Percentiles rank a stretch among this genome's conserved stretches.
phyloP scores from a whole-genome alignment of 2,329 filamentous ascomycete genomes.

The Aspergillus texensis region DNA sequence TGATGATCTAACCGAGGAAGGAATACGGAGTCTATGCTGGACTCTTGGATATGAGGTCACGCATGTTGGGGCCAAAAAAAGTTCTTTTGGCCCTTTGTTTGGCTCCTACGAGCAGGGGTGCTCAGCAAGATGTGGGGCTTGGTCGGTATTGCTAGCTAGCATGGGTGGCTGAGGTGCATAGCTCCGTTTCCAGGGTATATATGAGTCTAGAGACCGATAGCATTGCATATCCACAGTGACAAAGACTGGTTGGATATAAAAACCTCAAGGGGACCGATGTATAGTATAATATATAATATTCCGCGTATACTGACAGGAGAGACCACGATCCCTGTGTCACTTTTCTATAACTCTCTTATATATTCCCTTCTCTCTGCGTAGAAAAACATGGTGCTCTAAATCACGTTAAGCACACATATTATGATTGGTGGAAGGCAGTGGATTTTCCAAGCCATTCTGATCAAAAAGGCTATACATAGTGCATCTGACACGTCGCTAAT shows the following conservation, averaged over 20 bases:
- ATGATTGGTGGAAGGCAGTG: background rate
- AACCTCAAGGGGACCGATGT: constrained; percentile 17
- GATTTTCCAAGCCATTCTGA: background rate
- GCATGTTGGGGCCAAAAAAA: constrained; percentile 21
- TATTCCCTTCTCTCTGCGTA: background rate
- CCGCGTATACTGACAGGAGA: constrained; percentile 18
- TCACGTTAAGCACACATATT: no score
- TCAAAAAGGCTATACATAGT: background rate
- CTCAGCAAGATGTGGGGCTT: constrained; percentile 26
- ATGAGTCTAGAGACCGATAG: constrained; percentile 16
- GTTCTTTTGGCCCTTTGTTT: constrained; percentile 25
- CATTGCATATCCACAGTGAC: constrained; percentile 22
- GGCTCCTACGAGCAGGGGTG: constrained; percentile 21
- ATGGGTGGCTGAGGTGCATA: constrained; percentile 25
- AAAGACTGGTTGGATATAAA: constrained; percentile 4
- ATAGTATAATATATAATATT: constrained; percentile 27
- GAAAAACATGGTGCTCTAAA: background rate
- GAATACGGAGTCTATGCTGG: constrained; percentile 10
- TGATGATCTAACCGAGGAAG: constrained; percentile 20
- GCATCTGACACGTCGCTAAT: background rate
- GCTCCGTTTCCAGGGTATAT: constrained; percentile 21
- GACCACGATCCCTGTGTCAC: background rate
- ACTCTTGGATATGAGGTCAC: constrained; percentile 26
- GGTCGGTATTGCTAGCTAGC: constrained; percentile 23
- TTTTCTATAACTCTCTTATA: background rate